Base-by-base conservation (phyloP, 495 filamentous ascomycete genomes). In the Aspergillus affinis region DNA sequence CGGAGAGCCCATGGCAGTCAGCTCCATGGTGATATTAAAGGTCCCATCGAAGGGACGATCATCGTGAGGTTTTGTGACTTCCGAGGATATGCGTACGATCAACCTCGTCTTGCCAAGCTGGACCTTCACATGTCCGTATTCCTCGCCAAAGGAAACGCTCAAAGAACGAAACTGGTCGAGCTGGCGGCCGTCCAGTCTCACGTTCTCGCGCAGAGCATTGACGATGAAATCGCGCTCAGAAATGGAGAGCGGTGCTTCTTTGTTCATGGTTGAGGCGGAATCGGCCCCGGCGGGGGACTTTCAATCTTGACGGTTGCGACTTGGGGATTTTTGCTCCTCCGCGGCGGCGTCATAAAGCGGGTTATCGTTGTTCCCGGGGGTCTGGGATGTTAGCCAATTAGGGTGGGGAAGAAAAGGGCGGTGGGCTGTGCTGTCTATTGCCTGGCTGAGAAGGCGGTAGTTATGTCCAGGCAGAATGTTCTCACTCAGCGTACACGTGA, bases 11-110 rank as follows among this genome's bases (percentile, higher is more conserved):
- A 98, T 92, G n/a, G 92, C 90, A 51, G 86, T 88, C 62, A 98
- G 83, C 72, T 98, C 94, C 59, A 92, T 87, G 29, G 85, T 83
- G 69, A 98, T 97, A 54, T 84, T 90, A 76, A 98, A 97, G 69
- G 94, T 82, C 68, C 94, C 94, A 69, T 97, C 93, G 66, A 96
- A 96, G 51, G 92, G 92, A 27, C 94, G 88, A 71, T 97, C 93
- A 48, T 88, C 76, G 69, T 86, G 91, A 45, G 94, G 94, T 54
- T 88, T 82, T 17, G 88, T 86, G 47, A 98, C 87, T 76, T 93
- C 89, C 57, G 90, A 86, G n/a, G 92, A 93, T 58, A 96, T 90
- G 59, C 89, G 87, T 29, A 87, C 89, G 57, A 95, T 77, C 57
- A 97, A 81, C 93, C 88, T 90, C 29, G 94, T 98, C 78, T 92